Conservation (phyloP, 495 filamentous ascomycete species). For the Podospora didyma region DNA sequence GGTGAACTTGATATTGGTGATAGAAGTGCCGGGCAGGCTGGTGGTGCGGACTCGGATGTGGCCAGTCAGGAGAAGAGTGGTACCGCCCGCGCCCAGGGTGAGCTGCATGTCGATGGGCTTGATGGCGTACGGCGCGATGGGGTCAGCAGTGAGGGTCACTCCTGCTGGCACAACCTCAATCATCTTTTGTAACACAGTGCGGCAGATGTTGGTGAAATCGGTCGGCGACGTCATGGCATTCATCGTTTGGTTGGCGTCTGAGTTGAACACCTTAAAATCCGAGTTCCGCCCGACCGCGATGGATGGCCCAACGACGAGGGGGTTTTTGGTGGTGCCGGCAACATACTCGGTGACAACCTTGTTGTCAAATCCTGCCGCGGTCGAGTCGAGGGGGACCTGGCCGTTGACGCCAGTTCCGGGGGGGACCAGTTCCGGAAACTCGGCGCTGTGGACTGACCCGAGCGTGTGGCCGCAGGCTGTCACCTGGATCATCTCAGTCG, state of each 20-base stretch:
- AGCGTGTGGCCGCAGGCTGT: slow-evolving; percentile 61
- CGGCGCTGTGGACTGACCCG: slow-evolving; percentile 54
- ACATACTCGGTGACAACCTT: slow-evolving; percentile 54
- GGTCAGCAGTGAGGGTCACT: slow-evolving; percentile 42
- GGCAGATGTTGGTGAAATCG: slow-evolving; percentile 45
- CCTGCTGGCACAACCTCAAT: slow-evolving; percentile 55
- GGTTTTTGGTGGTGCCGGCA: slow-evolving; percentile 47
- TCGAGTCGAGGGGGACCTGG: slow-evolving; percentile 37
- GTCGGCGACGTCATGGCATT: slow-evolving; percentile 37
- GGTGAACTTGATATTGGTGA: slow-evolving; percentile 56
- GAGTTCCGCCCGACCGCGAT: slow-evolving; percentile 40
- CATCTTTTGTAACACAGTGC: slow-evolving; percentile 52
- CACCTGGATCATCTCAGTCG: slow-evolving; percentile 55
- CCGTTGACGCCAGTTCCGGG: slow-evolving; percentile 43
- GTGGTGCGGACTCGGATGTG: slow-evolving; percentile 43
- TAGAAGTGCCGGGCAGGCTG: slow-evolving; percentile 23
- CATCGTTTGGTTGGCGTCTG: slow-evolving; percentile 55
- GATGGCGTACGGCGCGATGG: slow-evolving; percentile 54
- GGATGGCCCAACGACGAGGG: slow-evolving; percentile 48
- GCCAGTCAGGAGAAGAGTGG: slow-evolving; percentile 35
- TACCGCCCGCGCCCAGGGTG: slow-evolving; percentile 33
- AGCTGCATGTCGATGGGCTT: slow-evolving; percentile 54
- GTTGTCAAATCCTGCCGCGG: slow-evolving; percentile 49
- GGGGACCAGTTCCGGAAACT: slow-evolving; percentile 53
- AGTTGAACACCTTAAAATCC: slow-evolving; percentile 54